Base-by-base conservation (phyloP, 1,139 yeast species). In the Zygosaccharomyces pseudobailii region DNA sequence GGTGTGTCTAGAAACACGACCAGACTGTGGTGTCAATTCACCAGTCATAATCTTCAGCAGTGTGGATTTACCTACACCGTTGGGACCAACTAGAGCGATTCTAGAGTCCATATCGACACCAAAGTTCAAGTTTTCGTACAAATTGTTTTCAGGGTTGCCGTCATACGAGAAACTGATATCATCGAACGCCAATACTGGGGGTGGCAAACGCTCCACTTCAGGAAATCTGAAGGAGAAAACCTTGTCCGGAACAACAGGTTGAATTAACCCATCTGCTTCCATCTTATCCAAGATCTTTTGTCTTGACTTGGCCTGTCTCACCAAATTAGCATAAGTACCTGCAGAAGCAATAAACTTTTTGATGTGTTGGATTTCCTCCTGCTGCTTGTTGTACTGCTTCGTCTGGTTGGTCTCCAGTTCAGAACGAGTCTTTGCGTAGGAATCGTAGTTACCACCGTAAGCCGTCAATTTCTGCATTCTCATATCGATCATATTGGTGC, bases 41-140 rank as follows among this genome's bases (percentile, higher is more conserved):
- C 98, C 98, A 65, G 96, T 95, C 95, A 94, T 92, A 66, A 92
- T 79, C 71, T 92, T 92, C 68, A 92, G 82, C 67, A 92, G 75
- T 22, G 99, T 92, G 46, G 97, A 90, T 73, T 92, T 92, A 77
- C 98, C 98, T 61, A 92, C 90, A 86, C 99, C 99, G 72, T 92
- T 92, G 67, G 98, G 97, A 38, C 99, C 99, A 53, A 92, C 98
- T 50, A 92, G 79, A 40, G 98, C 98, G 64, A 90, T 84, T 76
- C 99, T 85, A 36, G 97, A 89, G 72, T 92, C 99, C 97, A 92
- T 90, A 78, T 94, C 98, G 55, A 92, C 92, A 84, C 98, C 98
- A 62, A 92, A 92, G 68, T 89, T 94, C 68, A 92, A 79, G 68
- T 87, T 72, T 68, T 87, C 89, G 72, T 92, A 92, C 63, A 92